These are phyloP conservation scores for Closterium sp. DNA, from an alignment of 139 green algal species.

Conservation along the genomic window DNA sequence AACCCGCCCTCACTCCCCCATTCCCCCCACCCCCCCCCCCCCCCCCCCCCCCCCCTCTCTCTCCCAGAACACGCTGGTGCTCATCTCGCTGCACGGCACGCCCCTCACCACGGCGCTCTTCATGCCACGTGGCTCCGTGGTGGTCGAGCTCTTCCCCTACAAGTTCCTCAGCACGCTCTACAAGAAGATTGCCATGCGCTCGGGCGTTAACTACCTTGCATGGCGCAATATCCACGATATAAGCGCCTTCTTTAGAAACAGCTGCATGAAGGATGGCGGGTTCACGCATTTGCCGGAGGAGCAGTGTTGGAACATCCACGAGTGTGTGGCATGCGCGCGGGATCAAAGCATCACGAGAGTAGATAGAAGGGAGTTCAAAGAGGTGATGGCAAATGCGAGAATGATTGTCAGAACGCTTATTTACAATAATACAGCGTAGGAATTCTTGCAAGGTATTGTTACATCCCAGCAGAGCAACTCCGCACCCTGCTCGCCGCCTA, in stretches of 20 bases:
- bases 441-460: neutral
- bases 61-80: neutral
- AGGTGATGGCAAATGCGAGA: neutral
- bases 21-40: neutral
- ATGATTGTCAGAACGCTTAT: neutral
- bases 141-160: conserved; percentile 13
- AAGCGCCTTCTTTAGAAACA: neutral
- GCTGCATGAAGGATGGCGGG: neutral
- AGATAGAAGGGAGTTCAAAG: neutral
- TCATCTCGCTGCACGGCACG: neutral
- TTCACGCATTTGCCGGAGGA: neutral
- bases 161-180: conserved; percentile 5
- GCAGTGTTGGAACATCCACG: neutral
- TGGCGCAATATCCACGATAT: neutral
- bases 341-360: conserved; percentile 5
- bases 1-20: neutral
- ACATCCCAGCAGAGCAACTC: no score
- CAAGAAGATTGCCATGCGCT: conserved; percentile 2
- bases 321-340: neutral
- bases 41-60: neutral
- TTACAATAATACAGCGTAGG: neutral
- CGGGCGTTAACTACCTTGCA: neutral
- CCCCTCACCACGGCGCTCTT: neutral
- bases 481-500: no score
- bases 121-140: neutral